Evolutionary conservation across 2,329 filamentous ascomycete genomes (phyloP).

Genomic region (Didymella segeticola): DNA sequence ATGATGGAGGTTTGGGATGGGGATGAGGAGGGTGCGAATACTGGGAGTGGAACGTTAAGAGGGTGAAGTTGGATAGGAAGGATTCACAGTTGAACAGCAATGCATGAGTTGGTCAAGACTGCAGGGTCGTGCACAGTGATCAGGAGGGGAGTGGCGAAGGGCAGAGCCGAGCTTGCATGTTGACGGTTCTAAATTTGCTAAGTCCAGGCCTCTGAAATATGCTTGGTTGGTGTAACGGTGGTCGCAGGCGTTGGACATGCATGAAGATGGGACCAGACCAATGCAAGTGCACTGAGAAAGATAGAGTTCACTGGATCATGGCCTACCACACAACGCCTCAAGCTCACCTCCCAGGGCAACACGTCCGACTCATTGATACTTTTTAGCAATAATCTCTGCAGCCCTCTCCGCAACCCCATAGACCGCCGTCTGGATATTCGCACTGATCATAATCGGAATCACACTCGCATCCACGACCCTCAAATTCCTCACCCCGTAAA

Average conservation of each 20-base stretch:
- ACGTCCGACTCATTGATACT: neutral
- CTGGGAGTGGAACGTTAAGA: neutral
- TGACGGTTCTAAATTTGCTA: too few species aligned
- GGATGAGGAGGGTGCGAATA: constrained; percentile 3
- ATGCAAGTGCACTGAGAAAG: too few species aligned
- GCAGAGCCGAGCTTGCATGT: too few species aligned
- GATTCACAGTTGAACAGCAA: neutral
- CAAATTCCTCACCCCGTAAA: constrained; percentile 30
- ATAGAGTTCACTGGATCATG: too few species aligned
- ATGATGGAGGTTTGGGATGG: constrained; percentile 61
- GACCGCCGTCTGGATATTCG: constrained; percentile 37
- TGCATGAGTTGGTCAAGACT: neutral
- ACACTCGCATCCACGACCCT: constrained; percentile 42
- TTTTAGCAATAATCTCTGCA: constrained; percentile 23
- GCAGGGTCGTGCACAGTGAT: too few species aligned
- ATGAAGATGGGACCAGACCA: too few species aligned
- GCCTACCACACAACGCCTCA: neutral
- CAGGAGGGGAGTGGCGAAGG: too few species aligned
- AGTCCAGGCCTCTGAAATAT: too few species aligned
- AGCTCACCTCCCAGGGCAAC: neutral
- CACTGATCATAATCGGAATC: constrained; percentile 34
- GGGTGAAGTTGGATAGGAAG: neutral
- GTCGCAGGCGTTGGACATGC: too few species aligned
- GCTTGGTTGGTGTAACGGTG: too few species aligned
- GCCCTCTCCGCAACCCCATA: constrained; percentile 41